phyloP scores from a whole-genome alignment of 2,329 filamentous ascomycete genomes.

The Fusarium cyanostomum region DNA sequence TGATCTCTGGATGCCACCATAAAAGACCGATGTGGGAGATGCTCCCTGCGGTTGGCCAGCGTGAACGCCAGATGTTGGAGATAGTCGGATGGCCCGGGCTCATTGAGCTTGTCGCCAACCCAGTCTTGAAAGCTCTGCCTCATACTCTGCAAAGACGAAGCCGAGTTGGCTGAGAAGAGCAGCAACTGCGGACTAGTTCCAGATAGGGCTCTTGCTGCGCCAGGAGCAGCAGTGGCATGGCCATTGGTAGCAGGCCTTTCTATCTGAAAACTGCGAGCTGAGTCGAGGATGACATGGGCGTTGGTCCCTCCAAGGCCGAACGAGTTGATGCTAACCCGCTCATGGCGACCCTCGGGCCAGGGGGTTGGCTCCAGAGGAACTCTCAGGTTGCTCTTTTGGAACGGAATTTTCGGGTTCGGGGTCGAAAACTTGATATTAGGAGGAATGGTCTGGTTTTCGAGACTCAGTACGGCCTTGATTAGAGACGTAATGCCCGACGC shows the following conservation, averaged over 20 bases:
- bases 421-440: constrained; percentile 47
- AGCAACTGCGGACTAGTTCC: constrained; percentile 21
- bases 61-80: constrained; percentile 46
- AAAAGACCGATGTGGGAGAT: constrained; percentile 41
- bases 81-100: no score
- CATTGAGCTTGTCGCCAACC: constrained; percentile 26
- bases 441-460: constrained; percentile 46
- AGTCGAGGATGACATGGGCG: constrained; percentile 46
- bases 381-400: constrained; percentile 33
- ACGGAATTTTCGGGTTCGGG: constrained; percentile 43
- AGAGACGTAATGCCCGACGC: constrained; percentile 44
- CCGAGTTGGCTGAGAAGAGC: constrained; percentile 26
- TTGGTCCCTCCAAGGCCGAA: constrained; percentile 54
- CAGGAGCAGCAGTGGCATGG: no score
- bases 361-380: constrained; percentile 38
- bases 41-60: constrained; percentile 43
- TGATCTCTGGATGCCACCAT: constrained; percentile 7
- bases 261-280: constrained; percentile 13
- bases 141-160: constrained; percentile 9
- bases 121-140: constrained; percentile 36
- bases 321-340: constrained; percentile 48
- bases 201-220: no score
- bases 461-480: constrained; percentile 47
- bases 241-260: no score
- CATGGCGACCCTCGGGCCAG: constrained; percentile 37